Base-by-base conservation (phyloP, 176 grass and related monocot species). In the Zoysia pacifica region DNA sequence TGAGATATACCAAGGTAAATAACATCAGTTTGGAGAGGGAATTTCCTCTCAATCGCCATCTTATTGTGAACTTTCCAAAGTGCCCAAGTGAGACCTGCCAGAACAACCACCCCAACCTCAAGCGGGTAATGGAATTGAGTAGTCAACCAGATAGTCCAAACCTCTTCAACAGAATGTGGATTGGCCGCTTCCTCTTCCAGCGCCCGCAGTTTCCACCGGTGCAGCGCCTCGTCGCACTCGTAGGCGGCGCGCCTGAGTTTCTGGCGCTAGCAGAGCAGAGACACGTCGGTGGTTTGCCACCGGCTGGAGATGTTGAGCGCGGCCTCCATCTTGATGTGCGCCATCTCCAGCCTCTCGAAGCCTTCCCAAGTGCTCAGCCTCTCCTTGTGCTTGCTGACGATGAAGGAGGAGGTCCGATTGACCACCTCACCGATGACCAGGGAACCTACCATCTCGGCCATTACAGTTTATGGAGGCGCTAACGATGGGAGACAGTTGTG, bases 301-400 rank as follows among this genome's bases (percentile, higher is more conserved):
- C 75, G 75, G 15, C 28, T 15, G 15, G 61, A 78, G 11, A 78
- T 35, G 60, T 78, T 62, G 61, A 78, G 76, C 62, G 62, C 76
- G 1, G 76, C 76, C 76, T 78, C 76, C 76, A 78, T 78, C 62
- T 52, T 51, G 75, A 78, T 65, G 60, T 78, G 75, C 75, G 75
- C 75, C 75, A 78, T 78, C 75, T 78, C 75, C 35, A 78, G 78
- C 20, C 67, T 9, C 78, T 81, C 67, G 41, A 81, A 4, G 53
- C 5, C 43, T 1, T 70, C 66, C 4, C 78, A 15, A 35, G 52
- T 46, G 54, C 19, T 40, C 43, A 70, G 67, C 2, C 53, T 5
- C 12, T 81, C 78, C 28, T 28, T 28, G 67, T 48, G 66, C 78
- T 11, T 48, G 66, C 28, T 3, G 66, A 81, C 8, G 5, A 81